Conservation (phyloP, 2,329 filamentous ascomycete genomes). For the Paraconiothyrium sp. region DNA sequence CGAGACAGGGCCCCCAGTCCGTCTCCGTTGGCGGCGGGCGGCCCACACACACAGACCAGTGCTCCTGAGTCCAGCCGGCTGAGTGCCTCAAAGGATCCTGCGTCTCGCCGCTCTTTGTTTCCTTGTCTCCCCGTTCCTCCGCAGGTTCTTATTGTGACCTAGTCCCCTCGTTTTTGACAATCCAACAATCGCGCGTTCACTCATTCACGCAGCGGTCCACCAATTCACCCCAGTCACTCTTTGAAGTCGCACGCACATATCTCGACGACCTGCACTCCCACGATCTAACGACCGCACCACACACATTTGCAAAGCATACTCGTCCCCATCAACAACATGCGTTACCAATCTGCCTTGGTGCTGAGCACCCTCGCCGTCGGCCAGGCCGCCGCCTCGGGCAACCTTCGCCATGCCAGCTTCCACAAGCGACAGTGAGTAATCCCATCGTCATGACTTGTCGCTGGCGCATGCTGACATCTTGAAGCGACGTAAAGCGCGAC, state of each 20-base stretch:
- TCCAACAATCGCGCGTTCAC: conserved; percentile 46
- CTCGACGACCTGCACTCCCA: conserved; percentile 22
- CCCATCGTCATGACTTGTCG: conserved; percentile 16
- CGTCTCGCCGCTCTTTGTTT: conserved; percentile 33
- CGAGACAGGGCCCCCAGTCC: conserved; percentile 19
- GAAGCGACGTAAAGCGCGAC: conserved; percentile 44
- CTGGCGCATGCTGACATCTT: conserved; percentile 20
- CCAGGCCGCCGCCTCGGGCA: conserved; percentile 43
- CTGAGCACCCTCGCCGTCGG: conserved; percentile 49
- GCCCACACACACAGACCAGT: conserved; percentile 22
- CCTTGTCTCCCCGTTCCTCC: conserved; percentile 38
- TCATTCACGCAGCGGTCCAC: conserved; percentile 47
- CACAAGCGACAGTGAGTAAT: conserved; percentile 42
- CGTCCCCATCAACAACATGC: conserved; percentile 37
- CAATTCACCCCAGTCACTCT: conserved; percentile 25
- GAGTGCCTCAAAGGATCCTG: conserved; percentile 28
- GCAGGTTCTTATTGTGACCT: conserved; percentile 31
- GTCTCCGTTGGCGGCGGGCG: conserved; percentile 19
- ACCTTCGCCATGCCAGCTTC: conserved; percentile 47
- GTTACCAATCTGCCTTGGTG: conserved; percentile 48
- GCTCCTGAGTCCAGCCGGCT: conserved; percentile 28
- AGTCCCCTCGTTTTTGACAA: conserved; percentile 33
- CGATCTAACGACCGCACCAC: conserved; percentile 16
- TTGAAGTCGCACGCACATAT: conserved; percentile 23
- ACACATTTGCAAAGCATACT: conserved; percentile 13